Evolutionary conservation across 116 monocot genomes (phyloP), one percentile per base, ranked within the genome.

Genomic region (Cymodocea nodosa): DNA sequence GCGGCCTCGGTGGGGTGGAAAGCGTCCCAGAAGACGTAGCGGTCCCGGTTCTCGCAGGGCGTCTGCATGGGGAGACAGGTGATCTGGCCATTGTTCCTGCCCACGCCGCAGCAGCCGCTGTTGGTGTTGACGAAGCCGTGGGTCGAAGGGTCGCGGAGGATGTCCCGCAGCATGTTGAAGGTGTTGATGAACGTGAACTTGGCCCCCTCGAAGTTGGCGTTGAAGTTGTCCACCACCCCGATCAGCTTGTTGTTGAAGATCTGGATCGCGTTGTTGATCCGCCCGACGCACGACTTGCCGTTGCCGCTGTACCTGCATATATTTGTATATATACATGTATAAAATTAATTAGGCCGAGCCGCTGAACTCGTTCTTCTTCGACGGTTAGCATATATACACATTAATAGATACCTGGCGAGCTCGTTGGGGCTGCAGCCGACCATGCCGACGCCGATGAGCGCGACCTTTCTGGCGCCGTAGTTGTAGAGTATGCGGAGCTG

Each of bases 121-220:
- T 91, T 87, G 2, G 70, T 79, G 8, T 87, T 87, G 51, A 30
- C 22, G 64, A 20, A 91, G 72, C 3, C 86, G 86, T 90, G 70
- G 15, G 71, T 50, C 8, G 2, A 52, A 19, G 97, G 67, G 15
- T 85, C 77, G 1, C 63, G 69, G 36, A 82, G 62, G 68, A 91
- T 69, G 50, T 91, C 91, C 0, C 75, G 64, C 25, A 97, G 81
- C 51, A 97, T 86, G 25, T 71, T 76, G 54, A 82, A 97, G 49
- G 56, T 64, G 37, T 97, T 84, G 30, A 97, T 88, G 88, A 82
- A 91, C 36, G 85, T 91, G 79, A 97, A 97, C 30, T 82, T 85
- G 0, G 97, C 91, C 4, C 88, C 84, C 0, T 74, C 73, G 34
- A 86, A 56, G 19, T 76, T 66, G 35, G 18, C 16, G 61, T 97